These are phyloP conservation scores for Trichoderma sp. DNA, from an alignment of 2,329 filamentous ascomycete genomes.

Conservation along the genomic window DNA sequence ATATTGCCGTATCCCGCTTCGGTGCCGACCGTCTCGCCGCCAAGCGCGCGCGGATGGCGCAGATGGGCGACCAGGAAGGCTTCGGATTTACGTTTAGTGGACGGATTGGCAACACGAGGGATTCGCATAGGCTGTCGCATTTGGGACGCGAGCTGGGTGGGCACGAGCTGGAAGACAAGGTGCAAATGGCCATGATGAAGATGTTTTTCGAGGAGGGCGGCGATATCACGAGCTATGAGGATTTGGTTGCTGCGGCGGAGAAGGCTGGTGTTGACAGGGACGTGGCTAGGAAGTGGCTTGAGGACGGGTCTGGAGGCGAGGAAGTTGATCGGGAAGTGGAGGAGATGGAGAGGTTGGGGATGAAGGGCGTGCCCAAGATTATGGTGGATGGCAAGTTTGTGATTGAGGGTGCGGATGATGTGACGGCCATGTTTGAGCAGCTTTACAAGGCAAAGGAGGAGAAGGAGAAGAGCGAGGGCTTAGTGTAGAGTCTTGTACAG, in stretches of 20 bases:
- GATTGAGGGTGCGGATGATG: slow-evolving; percentile 72
- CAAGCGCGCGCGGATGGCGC: slow-evolving; percentile 59
- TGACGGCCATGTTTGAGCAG: slow-evolving; percentile 64
- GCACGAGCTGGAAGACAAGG: slow-evolving; percentile 54
- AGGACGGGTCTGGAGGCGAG: slow-evolving; percentile 54
- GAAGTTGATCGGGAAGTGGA: slow-evolving; percentile 60
- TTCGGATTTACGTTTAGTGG: slow-evolving; percentile 74
- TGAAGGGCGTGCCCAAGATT: slow-evolving; percentile 75
- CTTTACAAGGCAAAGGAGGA: slow-evolving; percentile 56
- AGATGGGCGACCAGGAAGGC: slow-evolving; percentile 64
- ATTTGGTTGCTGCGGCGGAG: slow-evolving; percentile 54
- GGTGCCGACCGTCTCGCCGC: slow-evolving; percentile 61
- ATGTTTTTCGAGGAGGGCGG: slow-evolving; percentile 66
- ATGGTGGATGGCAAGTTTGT: slow-evolving; percentile 68
- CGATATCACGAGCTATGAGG: slow-evolving; percentile 61
- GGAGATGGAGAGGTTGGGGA: slow-evolving; percentile 50
- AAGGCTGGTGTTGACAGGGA: slow-evolving; percentile 55
- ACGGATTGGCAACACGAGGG: slow-evolving; percentile 72
- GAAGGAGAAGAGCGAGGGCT: background rate
- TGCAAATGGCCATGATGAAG: slow-evolving; percentile 65
- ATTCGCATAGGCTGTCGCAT: slow-evolving; percentile 76
- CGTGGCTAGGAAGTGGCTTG: slow-evolving; percentile 57
- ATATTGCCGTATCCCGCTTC: slow-evolving; percentile 64
- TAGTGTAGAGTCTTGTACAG: background rate
- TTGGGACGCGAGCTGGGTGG: slow-evolving; percentile 55